Percentiles rank a stretch among this genome's conserved stretches.
These are phyloP conservation scores for Botryobasidium botryosum DNA, from an alignment of 768 basidiomycete species.

Conservation along the genomic window DNA sequence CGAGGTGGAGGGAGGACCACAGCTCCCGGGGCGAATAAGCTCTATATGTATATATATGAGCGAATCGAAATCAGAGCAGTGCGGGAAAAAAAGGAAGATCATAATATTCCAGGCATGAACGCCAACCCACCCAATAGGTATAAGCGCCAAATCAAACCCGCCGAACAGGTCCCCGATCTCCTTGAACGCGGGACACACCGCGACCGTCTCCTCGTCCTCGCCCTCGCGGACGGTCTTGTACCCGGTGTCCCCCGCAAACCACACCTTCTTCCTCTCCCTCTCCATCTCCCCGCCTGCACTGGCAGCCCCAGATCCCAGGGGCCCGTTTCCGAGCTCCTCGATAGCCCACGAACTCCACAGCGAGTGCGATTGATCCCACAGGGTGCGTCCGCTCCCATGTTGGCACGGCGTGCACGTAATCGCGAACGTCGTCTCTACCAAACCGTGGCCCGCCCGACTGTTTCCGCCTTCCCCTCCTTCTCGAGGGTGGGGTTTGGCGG, in stretches of 20 bases:
- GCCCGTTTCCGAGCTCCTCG: conserved; percentile 14
- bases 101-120: neutral
- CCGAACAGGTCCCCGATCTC: conserved; percentile 49
- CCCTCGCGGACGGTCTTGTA: conserved; percentile 32
- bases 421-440: conserved; percentile 4
- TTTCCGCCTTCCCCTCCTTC: conserved; percentile 2
- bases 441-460: neutral
- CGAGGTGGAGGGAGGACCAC: conserved; percentile 45
- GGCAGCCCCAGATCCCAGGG: conserved; percentile 5
- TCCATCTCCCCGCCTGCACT: neutral
- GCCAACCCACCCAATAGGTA: conserved; percentile 37
- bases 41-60: conserved; percentile 19
- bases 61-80: neutral
- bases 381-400: conserved; percentile 19
- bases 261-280: conserved; percentile 25
- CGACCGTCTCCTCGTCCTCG: conserved; percentile 32
- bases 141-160: conserved; percentile 48
- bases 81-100: neutral
- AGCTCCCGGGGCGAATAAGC: conserved; percentile 39
- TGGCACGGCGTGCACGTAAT: conserved; percentile 18
- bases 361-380: conserved; percentile 20
- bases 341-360: conserved; percentile 26
- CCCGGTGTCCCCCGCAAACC: conserved; percentile 58
- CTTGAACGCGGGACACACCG: conserved; percentile 54
- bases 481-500: neutral